phyloP scores from a whole-genome alignment of 2,329 filamentous ascomycete species.

The Phoma sp. region DNA sequence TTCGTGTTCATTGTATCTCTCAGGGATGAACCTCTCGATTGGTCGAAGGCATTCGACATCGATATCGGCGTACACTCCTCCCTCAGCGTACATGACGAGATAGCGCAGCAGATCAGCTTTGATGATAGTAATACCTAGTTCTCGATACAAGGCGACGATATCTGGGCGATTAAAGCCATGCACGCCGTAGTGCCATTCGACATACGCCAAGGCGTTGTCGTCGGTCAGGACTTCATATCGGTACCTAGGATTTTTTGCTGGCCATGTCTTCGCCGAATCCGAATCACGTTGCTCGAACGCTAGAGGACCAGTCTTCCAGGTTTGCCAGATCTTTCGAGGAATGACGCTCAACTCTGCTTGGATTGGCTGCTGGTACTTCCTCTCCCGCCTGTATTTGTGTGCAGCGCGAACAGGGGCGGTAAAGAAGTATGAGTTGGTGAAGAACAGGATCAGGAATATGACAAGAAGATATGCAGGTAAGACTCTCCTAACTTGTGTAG shows the following conservation, averaged over 20 bases:
- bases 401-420: constrained; percentile 44
- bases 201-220: constrained; percentile 70
- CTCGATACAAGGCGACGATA: constrained; percentile 37
- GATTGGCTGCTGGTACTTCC: constrained; percentile 44
- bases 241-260: constrained; percentile 69
- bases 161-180: constrained; percentile 71
- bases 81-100: constrained; percentile 72
- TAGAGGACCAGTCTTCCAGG: constrained; percentile 75
- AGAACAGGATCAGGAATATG: constrained; percentile 41
- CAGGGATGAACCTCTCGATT: constrained; percentile 66
- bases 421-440: constrained; percentile 44
- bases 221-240: constrained; percentile 76
- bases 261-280: constrained; percentile 69
- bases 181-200: constrained; percentile 72
- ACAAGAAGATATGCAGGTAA: constrained; percentile 44
- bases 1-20: constrained; percentile 68
- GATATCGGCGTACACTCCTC: constrained; percentile 67
- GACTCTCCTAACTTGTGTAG: constrained; percentile 45
- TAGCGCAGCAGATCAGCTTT: constrained; percentile 72
- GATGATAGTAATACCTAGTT: constrained; percentile 65
- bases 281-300: constrained; percentile 71
- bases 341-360: constrained; percentile 47
- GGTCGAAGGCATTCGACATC: constrained; percentile 65
- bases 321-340: constrained; percentile 78
- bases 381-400: constrained; percentile 43